Conservation (phyloP, 169 alveolate genomes). For the Plasmodium gonderi region DNA sequence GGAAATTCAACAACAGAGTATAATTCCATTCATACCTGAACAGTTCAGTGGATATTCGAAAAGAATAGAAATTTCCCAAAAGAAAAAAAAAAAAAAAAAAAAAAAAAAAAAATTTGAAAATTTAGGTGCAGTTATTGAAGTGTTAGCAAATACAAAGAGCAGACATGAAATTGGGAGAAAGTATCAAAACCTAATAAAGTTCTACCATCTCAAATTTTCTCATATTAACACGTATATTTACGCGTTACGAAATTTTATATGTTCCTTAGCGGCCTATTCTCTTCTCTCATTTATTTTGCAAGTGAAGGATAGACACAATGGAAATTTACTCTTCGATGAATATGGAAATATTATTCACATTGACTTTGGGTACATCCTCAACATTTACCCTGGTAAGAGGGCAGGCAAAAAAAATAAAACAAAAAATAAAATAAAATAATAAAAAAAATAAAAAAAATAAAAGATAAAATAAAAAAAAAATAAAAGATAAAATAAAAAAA, state of each 20-base stretch:
- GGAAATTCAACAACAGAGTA: not conserved
- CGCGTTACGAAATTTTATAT: conserved; percentile 90
- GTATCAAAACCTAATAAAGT: conserved; percentile 47
- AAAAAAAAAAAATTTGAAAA: conserved; percentile 70
- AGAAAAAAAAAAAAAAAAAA: conserved; percentile 10
- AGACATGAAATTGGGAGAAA: conserved; percentile 73
- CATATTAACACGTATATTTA: conserved; percentile 71
- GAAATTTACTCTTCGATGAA: conserved; percentile 94
- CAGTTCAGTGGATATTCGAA: conserved; percentile 3
- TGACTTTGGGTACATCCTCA: conserved; percentile 95
- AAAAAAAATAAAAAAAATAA: no score
- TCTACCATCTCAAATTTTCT: conserved; percentile 50
- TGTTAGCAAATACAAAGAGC: conserved; percentile 71
- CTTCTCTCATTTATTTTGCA: conserved; percentile 92
- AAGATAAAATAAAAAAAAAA: no score
- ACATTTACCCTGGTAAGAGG: conserved; percentile 95
- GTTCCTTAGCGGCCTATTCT: conserved; percentile 97
- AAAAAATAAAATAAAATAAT: no score
- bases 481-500: no score
- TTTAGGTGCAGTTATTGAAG: conserved; percentile 74
- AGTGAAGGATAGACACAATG: conserved; percentile 96
- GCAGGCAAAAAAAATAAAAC: no score
- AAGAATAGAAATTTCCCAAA: not conserved
- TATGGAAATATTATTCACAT: conserved; percentile 97
- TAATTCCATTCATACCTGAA: not conserved